phyloP scores from a whole-genome alignment of 306 rosid genomes.

The Quercus berberidifolia region DNA sequence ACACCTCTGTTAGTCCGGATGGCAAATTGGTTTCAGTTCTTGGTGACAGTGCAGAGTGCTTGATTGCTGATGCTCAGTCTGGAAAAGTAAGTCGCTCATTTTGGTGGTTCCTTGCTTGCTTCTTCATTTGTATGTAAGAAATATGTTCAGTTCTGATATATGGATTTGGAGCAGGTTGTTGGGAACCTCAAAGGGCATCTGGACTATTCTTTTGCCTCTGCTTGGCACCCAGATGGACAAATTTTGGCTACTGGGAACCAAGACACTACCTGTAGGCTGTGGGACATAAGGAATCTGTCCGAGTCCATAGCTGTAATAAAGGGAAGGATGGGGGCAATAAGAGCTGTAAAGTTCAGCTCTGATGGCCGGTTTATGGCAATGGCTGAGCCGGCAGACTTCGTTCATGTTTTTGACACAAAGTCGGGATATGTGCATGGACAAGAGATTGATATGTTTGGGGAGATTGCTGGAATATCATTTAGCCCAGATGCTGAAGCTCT shows the following conservation, averaged over 20 bases:
- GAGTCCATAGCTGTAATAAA: constrained; percentile 68
- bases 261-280: constrained; percentile 90
- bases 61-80: constrained; percentile 66
- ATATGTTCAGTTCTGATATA: neutral
- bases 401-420: constrained; percentile 58
- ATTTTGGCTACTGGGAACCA: constrained; percentile 94
- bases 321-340: constrained; percentile 93
- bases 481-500: constrained; percentile 86
- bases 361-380: constrained; percentile 82
- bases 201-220: constrained; percentile 88
- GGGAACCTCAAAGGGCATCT: constrained; percentile 79
- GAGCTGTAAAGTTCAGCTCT: constrained; percentile 61
- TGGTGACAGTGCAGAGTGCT: constrained; percentile 82
- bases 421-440: constrained; percentile 55
- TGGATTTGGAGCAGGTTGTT: constrained; percentile 32
- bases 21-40: constrained; percentile 79
- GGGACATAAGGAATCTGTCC: constrained; percentile 90
- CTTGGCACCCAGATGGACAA: constrained; percentile 92
- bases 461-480: constrained; percentile 82
- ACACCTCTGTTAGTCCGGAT: constrained; percentile 75
- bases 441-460: constrained; percentile 90
- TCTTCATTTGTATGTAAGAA: neutral
- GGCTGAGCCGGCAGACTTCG: constrained; percentile 97
- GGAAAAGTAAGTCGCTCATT: constrained; percentile 48
- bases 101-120: neutral